Percentiles rank a stretch among this genome's conserved stretches.
Evolutionary conservation across 2,329 filamentous ascomycete genomes (phyloP).

Genomic region (Pseudonectria buxi): DNA sequence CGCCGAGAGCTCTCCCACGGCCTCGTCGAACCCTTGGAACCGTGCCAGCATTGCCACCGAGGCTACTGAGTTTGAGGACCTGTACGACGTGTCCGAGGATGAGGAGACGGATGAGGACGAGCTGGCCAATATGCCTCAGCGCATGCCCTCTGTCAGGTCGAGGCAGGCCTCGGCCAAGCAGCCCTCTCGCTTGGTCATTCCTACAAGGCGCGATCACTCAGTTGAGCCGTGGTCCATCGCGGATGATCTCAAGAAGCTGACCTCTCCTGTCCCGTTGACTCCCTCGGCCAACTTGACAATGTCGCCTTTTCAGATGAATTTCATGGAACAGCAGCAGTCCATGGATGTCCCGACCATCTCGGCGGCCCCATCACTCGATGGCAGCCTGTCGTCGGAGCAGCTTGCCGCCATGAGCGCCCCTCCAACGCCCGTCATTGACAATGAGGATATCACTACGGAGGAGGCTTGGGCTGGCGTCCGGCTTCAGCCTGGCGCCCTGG

Average conservation of each 20-base stretch:
- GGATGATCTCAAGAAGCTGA: constrained; percentile 40
- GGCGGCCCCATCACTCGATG: constrained; percentile 81
- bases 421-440: constrained; percentile 68
- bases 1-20: constrained; percentile 48
- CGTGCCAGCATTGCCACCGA: constrained; percentile 56
- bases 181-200: constrained; percentile 45
- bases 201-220: constrained; percentile 28
- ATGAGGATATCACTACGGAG: constrained; percentile 46
- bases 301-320: constrained; percentile 66
- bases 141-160: constrained; percentile 33
- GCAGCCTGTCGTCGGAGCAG: constrained; percentile 82
- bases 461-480: constrained; percentile 65
- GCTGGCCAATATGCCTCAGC: constrained; percentile 15
- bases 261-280: constrained; percentile 55
- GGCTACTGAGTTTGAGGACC: constrained; percentile 72
- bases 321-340: constrained; percentile 57
- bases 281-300: constrained; percentile 65
- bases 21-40: constrained; percentile 56
- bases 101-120: constrained; percentile 68
- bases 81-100: constrained; percentile 81
- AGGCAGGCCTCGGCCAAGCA: constrained; percentile 32
- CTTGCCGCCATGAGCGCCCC: constrained; percentile 77
- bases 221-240: constrained; percentile 38
- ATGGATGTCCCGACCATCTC: constrained; percentile 67
- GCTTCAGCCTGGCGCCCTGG: constrained; percentile 73